A percentile compares a stretch with the other conserved stretches of the same genome.
Evolutionary conservation across 768 basidiomycete genomes (phyloP).

Genomic region (Mycena rebaudengoi): DNA sequence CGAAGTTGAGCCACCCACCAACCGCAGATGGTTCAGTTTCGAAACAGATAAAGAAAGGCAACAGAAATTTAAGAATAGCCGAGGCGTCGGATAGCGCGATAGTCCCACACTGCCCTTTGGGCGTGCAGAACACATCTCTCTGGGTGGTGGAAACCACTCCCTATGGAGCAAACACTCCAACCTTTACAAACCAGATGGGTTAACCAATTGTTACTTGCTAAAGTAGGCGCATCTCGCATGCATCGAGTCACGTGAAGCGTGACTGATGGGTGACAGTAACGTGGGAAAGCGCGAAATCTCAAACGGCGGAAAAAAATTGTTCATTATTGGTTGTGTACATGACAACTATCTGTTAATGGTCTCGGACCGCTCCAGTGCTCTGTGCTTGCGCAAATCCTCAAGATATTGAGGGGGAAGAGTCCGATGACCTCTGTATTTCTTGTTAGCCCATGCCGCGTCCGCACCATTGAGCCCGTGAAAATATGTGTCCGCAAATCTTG

Average conservation of each 20-base stretch:
- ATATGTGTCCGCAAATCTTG: constrained; percentile 37
- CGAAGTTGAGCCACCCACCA: too few species aligned
- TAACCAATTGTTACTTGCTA: too few species aligned
- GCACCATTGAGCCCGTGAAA: constrained; percentile 28
- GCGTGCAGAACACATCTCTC: too few species aligned
- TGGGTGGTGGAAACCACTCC: too few species aligned
- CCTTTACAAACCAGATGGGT: too few species aligned
- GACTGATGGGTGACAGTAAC: not conserved
- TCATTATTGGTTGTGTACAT: not conserved
- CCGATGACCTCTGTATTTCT: constrained; percentile 33
- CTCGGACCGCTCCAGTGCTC: not conserved
- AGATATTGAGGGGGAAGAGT: constrained; percentile 11
- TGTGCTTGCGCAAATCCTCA: not conserved
- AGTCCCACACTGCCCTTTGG: too few species aligned
- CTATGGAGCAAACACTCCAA: too few species aligned
- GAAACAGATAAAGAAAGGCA: too few species aligned
- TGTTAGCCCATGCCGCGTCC: constrained; percentile 33
- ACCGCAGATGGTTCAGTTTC: too few species aligned
- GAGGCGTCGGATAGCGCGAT: too few species aligned
- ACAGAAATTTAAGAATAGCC: too few species aligned
- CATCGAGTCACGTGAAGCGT: not conserved
- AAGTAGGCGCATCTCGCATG: too few species aligned
- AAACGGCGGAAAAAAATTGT: not conserved
- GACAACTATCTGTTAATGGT: not conserved
- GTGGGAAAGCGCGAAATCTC: not conserved